A percentile compares a stretch with the other conserved stretches of the same genome.
Conservation (phyloP, 176 grass and related monocot genomes). For the Themeda triandra region DNA sequence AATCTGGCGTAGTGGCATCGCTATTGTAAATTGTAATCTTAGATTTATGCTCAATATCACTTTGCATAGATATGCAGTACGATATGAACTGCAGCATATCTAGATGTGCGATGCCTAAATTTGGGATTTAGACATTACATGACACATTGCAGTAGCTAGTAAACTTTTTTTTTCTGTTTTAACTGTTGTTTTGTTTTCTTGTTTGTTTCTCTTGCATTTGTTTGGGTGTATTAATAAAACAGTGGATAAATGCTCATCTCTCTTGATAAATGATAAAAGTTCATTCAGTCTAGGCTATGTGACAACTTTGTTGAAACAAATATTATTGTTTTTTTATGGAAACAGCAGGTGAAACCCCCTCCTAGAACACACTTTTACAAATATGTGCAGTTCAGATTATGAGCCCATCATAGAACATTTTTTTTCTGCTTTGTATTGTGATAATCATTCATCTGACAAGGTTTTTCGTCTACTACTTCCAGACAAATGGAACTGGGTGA, state of each 20-base stretch:
- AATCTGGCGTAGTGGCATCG: neutral
- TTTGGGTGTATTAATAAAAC: neutral
- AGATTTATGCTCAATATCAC: neutral
- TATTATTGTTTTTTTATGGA: neutral
- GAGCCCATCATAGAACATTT: neutral
- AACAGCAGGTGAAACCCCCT: neutral
- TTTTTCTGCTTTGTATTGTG: neutral
- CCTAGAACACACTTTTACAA: neutral
- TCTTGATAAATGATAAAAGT: neutral
- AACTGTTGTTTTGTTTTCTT: neutral
- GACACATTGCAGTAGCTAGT: neutral
- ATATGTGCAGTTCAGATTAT: neutral
- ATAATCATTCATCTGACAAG: neutral
- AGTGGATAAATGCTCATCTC: neutral
- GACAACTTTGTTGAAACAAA: neutral
- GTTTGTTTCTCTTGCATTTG: neutral
- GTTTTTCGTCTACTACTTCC: neutral
- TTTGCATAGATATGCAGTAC: neutral
- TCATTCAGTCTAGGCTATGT: neutral
- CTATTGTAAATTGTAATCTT: neutral
- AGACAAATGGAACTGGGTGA: slow-evolving; percentile 72
- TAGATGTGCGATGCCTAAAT: neutral
- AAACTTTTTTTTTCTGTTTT: neutral
- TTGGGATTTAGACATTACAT: neutral
- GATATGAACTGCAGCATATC: neutral